Base-by-base conservation (phyloP, 352 stramenopile species). In the Globisporangium cylindrosporum region DNA sequence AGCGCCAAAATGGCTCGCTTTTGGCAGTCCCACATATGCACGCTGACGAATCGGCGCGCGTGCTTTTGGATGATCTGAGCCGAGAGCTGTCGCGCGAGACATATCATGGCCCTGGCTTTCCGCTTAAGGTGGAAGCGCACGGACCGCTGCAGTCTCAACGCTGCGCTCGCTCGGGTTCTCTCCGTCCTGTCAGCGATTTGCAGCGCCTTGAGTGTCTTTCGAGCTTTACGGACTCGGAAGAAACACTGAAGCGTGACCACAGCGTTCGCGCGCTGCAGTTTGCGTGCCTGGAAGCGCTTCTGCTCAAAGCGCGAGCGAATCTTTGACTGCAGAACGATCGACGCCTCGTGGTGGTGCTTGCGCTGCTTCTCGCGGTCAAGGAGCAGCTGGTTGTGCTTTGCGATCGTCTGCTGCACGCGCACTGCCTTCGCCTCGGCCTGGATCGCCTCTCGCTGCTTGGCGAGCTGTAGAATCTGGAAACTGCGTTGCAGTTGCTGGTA, bases 251-350 rank as follows among this genome's bases (percentile, higher is more conserved):
- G 68, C 0, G 70, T 69, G 6, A 73, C 63, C 0, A 71, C 81
- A 24, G 81, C 80, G 29, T 74, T 76, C 14, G 36, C 27, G 2
- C 84, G 79, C 29, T 78, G 65, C 27, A 90, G 53, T 64, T 84
- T 88, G 14, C 79, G 54, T 0, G 79, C 81, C n/a, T 91, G 82
- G 41, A 78, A 93, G 4, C 75, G 76, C 34, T 84, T 88, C 20
- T 87, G 80, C 65, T 93, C 81, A 6, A 93, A 64, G 3, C 81
- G 67, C 4, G 77, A 73, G 1, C 82, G 76, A 18, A 90, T 67
- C 56, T 73, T 86, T 18, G 79, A 89, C 56, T 93, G 84, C 18
- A 93, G 62, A 0, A 89, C 70, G 25, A 89, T 84, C 0, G 84
- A 93, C 0, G 84, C 84, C 24, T 77, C 67, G 15, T 82, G 64